Percentiles rank a stretch among this genome's conserved stretches.
Evolutionary conservation across 2,329 filamentous ascomycete species (phyloP).

Genomic region (Scedosporium dehoogii): DNA sequence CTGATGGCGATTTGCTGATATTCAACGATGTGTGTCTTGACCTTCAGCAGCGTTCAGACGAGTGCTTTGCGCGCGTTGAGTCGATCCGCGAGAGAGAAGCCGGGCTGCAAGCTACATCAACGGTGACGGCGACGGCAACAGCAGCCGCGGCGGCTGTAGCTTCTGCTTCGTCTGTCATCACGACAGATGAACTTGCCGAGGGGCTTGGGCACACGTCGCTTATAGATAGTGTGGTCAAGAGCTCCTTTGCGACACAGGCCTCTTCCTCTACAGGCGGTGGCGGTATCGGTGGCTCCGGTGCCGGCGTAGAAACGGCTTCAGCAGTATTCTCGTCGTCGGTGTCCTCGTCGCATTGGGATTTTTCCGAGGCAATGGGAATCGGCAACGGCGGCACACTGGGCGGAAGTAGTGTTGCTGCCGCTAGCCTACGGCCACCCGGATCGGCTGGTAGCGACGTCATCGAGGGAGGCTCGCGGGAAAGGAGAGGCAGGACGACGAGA

Average conservation of each 20-base stretch:
- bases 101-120: slow-evolving; percentile 21
- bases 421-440: slow-evolving; percentile 29
- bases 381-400: background rate
- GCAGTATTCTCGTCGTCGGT: background rate
- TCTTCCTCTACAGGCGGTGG: background rate
- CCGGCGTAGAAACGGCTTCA: slow-evolving; percentile 9
- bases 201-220: background rate
- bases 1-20: slow-evolving; percentile 40
- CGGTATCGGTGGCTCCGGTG: slow-evolving; percentile 6
- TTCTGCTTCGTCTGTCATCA: background rate
- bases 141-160: background rate
- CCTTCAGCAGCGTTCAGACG: slow-evolving; percentile 40
- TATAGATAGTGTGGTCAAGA: background rate
- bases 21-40: slow-evolving; percentile 42
- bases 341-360: background rate
- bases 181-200: background rate
- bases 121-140: slow-evolving; percentile 24
- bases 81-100: slow-evolving; percentile 28
- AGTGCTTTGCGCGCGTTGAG: slow-evolving; percentile 41
- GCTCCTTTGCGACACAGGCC: background rate
- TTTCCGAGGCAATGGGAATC: background rate
- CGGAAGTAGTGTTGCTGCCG: slow-evolving; percentile 14
- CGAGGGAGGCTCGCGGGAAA: slow-evolving; percentile 11
- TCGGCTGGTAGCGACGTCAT: slow-evolving; percentile 40
- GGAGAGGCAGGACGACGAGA: slow-evolving; percentile 12